These are phyloP conservation scores for Lachancea nothofagi DNA, from an alignment of 805 yeast genomes.

Conservation along the genomic window DNA sequence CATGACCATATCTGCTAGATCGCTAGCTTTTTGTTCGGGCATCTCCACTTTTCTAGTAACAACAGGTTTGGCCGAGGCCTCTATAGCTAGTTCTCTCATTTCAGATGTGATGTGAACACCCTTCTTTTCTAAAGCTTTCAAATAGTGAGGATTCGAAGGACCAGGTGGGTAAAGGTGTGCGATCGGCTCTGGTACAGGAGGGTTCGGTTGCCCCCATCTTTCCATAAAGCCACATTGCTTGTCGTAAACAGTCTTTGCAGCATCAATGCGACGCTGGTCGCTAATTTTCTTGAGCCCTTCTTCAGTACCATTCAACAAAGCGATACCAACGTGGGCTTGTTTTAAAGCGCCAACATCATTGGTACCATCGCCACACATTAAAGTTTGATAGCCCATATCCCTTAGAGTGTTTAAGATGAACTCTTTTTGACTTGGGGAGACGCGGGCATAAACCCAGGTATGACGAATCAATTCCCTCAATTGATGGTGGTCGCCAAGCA, in stretches of 20 bases:
- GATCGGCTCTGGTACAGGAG: conserved; percentile 78
- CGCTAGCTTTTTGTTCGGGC: conserved; percentile 36
- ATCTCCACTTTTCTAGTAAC: conserved; percentile 19
- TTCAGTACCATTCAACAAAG: conserved; percentile 94
- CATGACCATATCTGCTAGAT: conserved; percentile 40
- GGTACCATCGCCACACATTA: conserved; percentile 99
- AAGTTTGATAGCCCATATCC: conserved; percentile 82
- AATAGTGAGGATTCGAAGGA: conserved; percentile 79
- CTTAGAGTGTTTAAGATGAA: conserved; percentile 78
- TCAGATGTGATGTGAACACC: conserved; percentile 80
- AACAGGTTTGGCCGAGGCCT: conserved; percentile 39
- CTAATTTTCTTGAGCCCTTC: conserved; percentile 86
- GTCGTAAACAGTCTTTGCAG: conserved; percentile 60
- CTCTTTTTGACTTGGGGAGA: conserved; percentile 94
- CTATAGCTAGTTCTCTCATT: conserved; percentile 53
- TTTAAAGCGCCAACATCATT: conserved; percentile 98
- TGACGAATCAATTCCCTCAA: conserved; percentile 70
- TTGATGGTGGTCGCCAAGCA: conserved; percentile 61
- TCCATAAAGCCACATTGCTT: conserved; percentile 77
- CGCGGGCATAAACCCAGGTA: conserved; percentile 97
- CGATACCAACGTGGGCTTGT: conserved; percentile 97
- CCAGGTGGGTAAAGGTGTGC: conserved; percentile 98
- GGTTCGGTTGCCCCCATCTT: conserved; percentile 78
- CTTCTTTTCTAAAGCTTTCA: conserved; percentile 76
- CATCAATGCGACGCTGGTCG: conserved; percentile 68